Evolutionary conservation across 257 asterid genomes (phyloP).

Genomic region (Salvia rosmarinus): DNA sequence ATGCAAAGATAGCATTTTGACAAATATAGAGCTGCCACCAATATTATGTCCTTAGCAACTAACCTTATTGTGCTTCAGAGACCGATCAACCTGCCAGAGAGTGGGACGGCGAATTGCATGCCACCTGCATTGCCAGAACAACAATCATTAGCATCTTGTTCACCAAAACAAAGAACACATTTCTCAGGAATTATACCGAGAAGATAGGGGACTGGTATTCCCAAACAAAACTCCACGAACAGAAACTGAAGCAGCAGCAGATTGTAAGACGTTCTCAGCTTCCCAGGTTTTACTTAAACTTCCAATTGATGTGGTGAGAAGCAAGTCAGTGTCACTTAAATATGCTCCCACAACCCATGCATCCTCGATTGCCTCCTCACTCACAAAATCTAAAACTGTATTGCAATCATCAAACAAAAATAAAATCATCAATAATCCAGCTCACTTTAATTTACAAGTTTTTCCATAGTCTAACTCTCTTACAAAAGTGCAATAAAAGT

Average conservation of each 20-base stretch:
- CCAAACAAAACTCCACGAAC: slow-evolving; percentile 91
- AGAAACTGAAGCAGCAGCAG: slow-evolving; percentile 91
- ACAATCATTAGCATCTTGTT: slow-evolving; percentile 27
- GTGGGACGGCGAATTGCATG: slow-evolving; percentile 90
- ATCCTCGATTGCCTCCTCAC: slow-evolving; percentile 77
- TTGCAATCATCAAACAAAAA: slow-evolving; percentile 40
- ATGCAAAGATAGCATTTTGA: neutral
- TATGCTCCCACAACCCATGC: slow-evolving; percentile 70
- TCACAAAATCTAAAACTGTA: slow-evolving; percentile 80
- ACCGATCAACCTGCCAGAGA: slow-evolving; percentile 86
- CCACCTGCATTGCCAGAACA: slow-evolving; percentile 70
- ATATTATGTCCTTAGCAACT: slow-evolving; percentile 15
- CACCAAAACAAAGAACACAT: neutral
- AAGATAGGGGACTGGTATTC: slow-evolving; percentile 63
- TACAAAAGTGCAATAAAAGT: slow-evolving; percentile 30
- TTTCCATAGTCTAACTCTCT: neutral
- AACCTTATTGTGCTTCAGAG: slow-evolving; percentile 69
- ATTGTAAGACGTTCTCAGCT: slow-evolving; percentile 70
- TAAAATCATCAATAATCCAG: slow-evolving; percentile 9
- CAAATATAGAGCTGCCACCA: slow-evolving; percentile 3
- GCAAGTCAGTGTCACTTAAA: slow-evolving; percentile 81
- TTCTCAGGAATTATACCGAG: slow-evolving; percentile 58
- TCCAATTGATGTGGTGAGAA: slow-evolving; percentile 63
- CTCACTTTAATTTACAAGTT: neutral
- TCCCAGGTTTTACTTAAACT: slow-evolving; percentile 49